These are phyloP conservation scores for Trichoderma sp. DNA, from an alignment of 2,329 filamentous ascomycete species.

Conservation along the genomic window DNA sequence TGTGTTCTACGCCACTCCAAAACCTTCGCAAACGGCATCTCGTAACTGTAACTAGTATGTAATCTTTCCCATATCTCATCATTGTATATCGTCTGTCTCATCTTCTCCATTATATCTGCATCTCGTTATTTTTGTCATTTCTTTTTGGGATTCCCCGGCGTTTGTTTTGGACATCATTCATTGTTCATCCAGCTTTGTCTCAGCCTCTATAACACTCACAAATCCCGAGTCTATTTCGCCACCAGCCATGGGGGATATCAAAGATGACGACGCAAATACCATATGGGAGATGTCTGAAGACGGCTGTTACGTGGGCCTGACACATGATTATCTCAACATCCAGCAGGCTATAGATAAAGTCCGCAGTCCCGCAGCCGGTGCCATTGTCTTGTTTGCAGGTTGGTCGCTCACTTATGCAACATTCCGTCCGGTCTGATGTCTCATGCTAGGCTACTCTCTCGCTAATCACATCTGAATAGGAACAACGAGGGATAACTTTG, in stretches of 20 bases:
- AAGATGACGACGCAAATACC: slow-evolving; percentile 25
- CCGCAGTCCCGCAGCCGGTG: slow-evolving; percentile 71
- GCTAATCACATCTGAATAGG: slow-evolving; percentile 44
- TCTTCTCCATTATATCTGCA: not conserved
- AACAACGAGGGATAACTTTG: slow-evolving; percentile 76
- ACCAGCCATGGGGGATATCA: slow-evolving; percentile 21
- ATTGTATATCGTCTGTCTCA: not conserved
- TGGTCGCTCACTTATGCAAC: not conserved
- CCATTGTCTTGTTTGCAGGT: slow-evolving; percentile 77
- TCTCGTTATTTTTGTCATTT: not conserved
- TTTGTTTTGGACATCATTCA: not conserved
- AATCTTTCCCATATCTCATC: not conserved
- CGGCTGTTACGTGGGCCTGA: slow-evolving; percentile 68
- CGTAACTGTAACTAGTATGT: not conserved
- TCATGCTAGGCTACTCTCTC: not conserved
- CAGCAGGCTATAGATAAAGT: slow-evolving; percentile 64
- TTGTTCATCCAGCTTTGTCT: not conserved
- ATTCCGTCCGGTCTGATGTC: not conserved
- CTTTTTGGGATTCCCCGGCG: not conserved
- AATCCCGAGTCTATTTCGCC: not conserved
- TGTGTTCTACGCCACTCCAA: not conserved
- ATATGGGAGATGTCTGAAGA: slow-evolving; percentile 48
- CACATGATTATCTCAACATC: slow-evolving; percentile 60
- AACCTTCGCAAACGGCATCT: slow-evolving; percentile 2
- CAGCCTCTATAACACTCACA: not conserved